Conservation (phyloP, 345 rosid genomes). For the Linum lewisii region DNA sequence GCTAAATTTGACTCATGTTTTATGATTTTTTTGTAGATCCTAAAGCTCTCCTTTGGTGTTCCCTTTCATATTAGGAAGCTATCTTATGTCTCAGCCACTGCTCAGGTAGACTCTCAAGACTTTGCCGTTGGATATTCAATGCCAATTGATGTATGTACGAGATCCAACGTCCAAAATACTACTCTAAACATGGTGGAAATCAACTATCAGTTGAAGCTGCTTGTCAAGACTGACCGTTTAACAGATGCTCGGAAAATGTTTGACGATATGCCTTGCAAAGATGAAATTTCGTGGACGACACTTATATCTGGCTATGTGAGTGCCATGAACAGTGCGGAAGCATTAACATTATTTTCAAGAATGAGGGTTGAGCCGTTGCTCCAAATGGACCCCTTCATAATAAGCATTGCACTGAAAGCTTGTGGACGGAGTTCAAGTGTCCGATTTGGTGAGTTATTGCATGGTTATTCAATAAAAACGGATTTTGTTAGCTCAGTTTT, state of each 20-base stretch:
- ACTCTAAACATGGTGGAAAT: conserved; percentile 23
- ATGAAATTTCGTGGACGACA: conserved; percentile 67
- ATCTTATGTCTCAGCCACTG: conserved; percentile 12
- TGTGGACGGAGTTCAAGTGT: conserved; percentile 40
- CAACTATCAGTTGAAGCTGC: conserved; percentile 30
- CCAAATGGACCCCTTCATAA: conserved; percentile 45
- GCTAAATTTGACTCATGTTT: too few relatives aligned
- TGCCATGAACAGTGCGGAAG: conserved; percentile 36
- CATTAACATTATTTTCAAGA: conserved; percentile 46
- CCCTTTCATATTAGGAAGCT: conserved; percentile 16
- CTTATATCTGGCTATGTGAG: conserved; percentile 61
- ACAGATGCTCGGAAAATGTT: conserved; percentile 56
- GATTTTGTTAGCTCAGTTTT: conserved; percentile 51
- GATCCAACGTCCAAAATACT: conserved; percentile 11
- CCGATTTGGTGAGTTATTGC: conserved; percentile 51
- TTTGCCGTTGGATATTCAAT: conserved; percentile 5
- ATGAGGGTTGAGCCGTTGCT: conserved; percentile 53
- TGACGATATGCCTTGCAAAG: conserved; percentile 58
- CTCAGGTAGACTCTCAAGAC: conserved; percentile 11
- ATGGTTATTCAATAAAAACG: conserved; percentile 50
- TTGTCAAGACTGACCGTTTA: conserved; percentile 30
- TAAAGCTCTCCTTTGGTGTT: conserved; percentile 11
- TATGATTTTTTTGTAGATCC: neutral
- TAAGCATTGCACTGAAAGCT: conserved; percentile 70
- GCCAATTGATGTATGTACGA: neutral